A percentile compares a stretch with the other conserved stretches of the same genome.
Evolutionary conservation across 1,139 yeast genomes (phyloP).

Genomic region (Scheffersomyces illinoinensis): DNA sequence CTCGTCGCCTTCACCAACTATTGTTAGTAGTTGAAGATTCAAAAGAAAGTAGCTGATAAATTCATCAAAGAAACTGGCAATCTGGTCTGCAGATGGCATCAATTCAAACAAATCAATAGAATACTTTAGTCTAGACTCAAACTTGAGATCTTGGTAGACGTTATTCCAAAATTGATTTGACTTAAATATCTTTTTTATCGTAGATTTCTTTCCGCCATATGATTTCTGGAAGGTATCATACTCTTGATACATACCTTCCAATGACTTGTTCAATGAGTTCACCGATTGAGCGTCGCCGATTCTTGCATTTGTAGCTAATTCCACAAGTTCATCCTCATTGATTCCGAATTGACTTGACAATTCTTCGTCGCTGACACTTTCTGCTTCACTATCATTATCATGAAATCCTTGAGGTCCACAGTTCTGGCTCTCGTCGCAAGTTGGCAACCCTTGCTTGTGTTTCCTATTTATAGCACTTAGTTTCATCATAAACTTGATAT

Average conservation of each 20-base stretch:
- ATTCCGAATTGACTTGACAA: not conserved
- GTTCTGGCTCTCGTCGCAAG: not conserved
- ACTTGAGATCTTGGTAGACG: conserved; percentile 34
- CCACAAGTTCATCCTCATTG: not conserved
- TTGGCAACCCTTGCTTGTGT: not conserved
- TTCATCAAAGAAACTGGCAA: conserved; percentile 26
- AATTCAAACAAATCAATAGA: conserved; percentile 23
- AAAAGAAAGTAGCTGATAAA: conserved; percentile 31
- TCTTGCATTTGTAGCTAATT: not conserved
- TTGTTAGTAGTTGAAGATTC: conserved; percentile 19
- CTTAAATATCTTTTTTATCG: conserved; percentile 14
- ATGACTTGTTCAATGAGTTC: not conserved
- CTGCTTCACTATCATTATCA: not conserved
- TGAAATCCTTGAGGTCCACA: not conserved
- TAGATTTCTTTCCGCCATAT: not conserved
- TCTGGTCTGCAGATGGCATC: conserved; percentile 30
- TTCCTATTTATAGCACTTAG: conserved; percentile 1
- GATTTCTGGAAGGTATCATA: conserved; percentile 1
- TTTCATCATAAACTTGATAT: conserved; percentile 8
- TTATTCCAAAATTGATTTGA: conserved; percentile 34
- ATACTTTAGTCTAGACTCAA: conserved; percentile 20
- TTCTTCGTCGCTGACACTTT: conserved; percentile 3
- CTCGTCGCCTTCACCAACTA: conserved; percentile 12
- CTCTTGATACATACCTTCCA: conserved; percentile 2
- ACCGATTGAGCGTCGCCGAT: not conserved